Evolutionary conservation across 139 green algal species (phyloP), one percentile per base, ranked within the genome.

Genomic region (Astrephomene gubernaculifera): DNA sequence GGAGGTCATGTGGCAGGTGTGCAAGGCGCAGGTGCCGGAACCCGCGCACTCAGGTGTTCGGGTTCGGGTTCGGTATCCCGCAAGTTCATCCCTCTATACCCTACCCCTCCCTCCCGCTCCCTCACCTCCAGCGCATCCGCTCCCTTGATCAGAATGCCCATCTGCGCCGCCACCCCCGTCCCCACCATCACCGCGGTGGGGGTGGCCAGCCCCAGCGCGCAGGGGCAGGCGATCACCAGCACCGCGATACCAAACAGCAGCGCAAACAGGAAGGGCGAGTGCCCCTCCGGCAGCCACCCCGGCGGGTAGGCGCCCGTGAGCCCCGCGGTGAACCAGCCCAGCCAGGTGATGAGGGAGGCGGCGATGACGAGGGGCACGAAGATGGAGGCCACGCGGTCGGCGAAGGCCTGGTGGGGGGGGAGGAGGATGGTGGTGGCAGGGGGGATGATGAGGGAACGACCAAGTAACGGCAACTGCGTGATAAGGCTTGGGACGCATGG

Each of bases 121-220:
- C 57, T 17, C 78, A 84, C 63, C 78, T 84, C 78, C 43, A 84
- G 44, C 78, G 60, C 90, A 94, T 38, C 96, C 31, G 63, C 78
- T 9, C 78, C 97, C 88, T 99, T 99, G 89, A 99, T 99, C 17
- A 99, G 92, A 29, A 99, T 95, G 45, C 97, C 97, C 78, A 95
- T 53, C 35, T 87, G 64, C 29, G 95, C 95, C 33, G 93, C 95
- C 33, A 98, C 90, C 17, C 93, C 96, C 22, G 97, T 98, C 61
- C 80, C 96, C 41, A 99, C 97, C 97, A 99, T 99, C 53, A 99
- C 96, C 2, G 97, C 97, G 2, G 97, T 99, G 60, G 97, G 97
- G 17, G 97, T 99, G 69, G 97, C 97, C 38, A 99, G 93, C 3
- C 97, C 96, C 72, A 98, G 92, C 3, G 94, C 97, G 90, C 97